phyloP scores from a whole-genome alignment of 2,329 filamentous ascomycete genomes.

The Colletotrichum sp. region DNA sequence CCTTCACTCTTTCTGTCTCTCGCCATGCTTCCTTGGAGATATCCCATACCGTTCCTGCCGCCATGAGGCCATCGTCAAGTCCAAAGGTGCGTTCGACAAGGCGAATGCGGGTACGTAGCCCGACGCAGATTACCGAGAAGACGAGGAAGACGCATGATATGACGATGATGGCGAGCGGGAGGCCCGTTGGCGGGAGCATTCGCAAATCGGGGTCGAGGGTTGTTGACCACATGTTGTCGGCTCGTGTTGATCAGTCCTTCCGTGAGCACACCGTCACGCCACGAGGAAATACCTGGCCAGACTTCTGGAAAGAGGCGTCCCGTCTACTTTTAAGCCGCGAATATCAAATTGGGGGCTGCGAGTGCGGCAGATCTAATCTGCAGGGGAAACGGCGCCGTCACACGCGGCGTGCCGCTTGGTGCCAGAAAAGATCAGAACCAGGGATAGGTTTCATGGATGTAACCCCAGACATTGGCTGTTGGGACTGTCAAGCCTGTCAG shows the following conservation, averaged over 20 bases:
- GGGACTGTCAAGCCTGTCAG: background rate
- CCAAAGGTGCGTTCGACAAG: constrained; percentile 14
- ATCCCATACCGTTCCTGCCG: constrained; percentile 15
- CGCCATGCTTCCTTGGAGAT: background rate
- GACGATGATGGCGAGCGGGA: constrained; percentile 19
- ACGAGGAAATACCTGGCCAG: background rate
- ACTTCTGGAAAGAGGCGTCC: background rate
- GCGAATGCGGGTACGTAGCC: constrained; percentile 2
- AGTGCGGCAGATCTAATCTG: background rate
- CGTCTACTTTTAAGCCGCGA: background rate
- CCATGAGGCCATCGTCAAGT: constrained; percentile 23
- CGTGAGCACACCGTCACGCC: background rate
- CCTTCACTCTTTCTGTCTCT: background rate
- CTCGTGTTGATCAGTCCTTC: background rate
- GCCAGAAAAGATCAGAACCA: background rate
- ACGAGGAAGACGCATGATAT: constrained; percentile 13
- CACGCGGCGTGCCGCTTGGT: background rate
- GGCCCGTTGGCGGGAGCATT: background rate
- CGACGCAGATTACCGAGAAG: constrained; percentile 13
- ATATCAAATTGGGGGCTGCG: background rate
- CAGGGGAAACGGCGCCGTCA: background rate
- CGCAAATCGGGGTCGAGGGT: constrained; percentile 11
- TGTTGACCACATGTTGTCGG: constrained; percentile 13
- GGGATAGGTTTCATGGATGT: constrained; percentile 8
- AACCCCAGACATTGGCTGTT: constrained; percentile 1